These are phyloP conservation scores for Chaetothyriales sp. DNA, from an alignment of 2,329 filamentous ascomycete genomes.

Conservation along the genomic window DNA sequence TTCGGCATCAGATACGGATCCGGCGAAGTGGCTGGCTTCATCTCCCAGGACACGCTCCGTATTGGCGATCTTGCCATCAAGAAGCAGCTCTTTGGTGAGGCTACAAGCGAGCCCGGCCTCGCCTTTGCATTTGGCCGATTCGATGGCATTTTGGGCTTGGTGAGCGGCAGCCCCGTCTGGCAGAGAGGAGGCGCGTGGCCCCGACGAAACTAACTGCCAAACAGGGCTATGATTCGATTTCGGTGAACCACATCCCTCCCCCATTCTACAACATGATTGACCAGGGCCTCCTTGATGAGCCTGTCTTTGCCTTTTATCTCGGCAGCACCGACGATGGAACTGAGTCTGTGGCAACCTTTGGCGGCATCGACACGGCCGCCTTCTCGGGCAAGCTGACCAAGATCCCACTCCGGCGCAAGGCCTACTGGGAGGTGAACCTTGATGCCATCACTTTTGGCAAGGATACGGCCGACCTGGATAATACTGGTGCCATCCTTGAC, in stretches of 20 bases:
- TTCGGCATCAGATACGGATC: conserved; percentile 96
- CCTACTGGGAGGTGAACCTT: conserved; percentile 98
- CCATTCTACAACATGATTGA: conserved; percentile 95
- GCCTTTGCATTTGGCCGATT: conserved; percentile 97
- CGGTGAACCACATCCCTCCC: conserved; percentile 88
- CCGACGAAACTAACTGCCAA: no score
- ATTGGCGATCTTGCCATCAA: conserved; percentile 86
- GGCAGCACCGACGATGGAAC: conserved; percentile 57
- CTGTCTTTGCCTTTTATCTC: conserved; percentile 94
- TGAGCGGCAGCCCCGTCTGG: conserved; percentile 29
- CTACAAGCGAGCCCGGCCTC: conserved; percentile 85
- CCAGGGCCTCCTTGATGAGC: conserved; percentile 77
- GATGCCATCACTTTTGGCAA: conserved; percentile 82
- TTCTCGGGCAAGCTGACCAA: conserved; percentile 77
- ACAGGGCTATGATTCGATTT: conserved; percentile 75
- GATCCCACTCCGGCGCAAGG: conserved; percentile 92
- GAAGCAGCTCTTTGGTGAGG: conserved; percentile 89
- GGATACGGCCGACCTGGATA: conserved; percentile 73
- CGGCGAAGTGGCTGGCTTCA: conserved; percentile 81
- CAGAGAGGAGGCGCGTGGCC: neutral
- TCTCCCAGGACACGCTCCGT: conserved; percentile 72
- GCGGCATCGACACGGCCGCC: conserved; percentile 72
- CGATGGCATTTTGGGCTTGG: conserved; percentile 73
- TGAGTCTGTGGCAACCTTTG: conserved; percentile 78
- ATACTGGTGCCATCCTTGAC: conserved; percentile 93